These are phyloP conservation scores for Madurella mycetomatis DNA, from an alignment of 2,329 filamentous ascomycete species.

Conservation along the genomic window DNA sequence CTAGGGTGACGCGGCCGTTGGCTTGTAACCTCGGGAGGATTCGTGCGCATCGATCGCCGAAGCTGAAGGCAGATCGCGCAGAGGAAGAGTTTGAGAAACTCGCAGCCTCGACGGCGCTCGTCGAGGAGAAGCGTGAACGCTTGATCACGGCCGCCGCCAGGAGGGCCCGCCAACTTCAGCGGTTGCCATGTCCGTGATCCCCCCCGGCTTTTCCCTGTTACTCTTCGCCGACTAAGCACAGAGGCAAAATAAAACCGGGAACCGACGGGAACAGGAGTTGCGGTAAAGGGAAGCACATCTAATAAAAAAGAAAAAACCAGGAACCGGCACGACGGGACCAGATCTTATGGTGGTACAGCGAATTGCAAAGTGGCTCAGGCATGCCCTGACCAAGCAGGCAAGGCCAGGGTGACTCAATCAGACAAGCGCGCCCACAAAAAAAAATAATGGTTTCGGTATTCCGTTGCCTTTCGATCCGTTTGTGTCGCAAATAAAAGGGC, in stretches of 20 bases:
- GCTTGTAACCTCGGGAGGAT: conserved; percentile 11
- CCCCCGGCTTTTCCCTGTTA: not conserved
- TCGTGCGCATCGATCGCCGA: conserved; percentile 12
- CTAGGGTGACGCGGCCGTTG: conserved; percentile 1
- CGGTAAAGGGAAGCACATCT: conserved; percentile 1
- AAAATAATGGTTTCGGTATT: conserved; percentile 1
- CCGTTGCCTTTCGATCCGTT: not conserved
- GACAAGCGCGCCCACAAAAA: conserved; percentile 8
- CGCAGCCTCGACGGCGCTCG: conserved; percentile 17
- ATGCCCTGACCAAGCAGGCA: conserved; percentile 5
- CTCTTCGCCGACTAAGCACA: not conserved
- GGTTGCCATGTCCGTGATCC: conserved; percentile 4
- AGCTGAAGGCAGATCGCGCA: conserved; percentile 11
- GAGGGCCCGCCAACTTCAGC: conserved; percentile 5
- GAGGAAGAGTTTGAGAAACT: not conserved
- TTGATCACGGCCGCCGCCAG: conserved; percentile 12
- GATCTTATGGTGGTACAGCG: conserved; percentile 23
- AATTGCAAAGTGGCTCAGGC: conserved; percentile 20
- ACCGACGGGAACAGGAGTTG: conserved; percentile 10
- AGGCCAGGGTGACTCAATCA: conserved; percentile 12
- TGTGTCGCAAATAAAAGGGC: conserved; percentile 1
- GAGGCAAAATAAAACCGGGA: not conserved
- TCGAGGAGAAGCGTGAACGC: conserved; percentile 8
- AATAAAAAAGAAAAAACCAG: conserved; percentile 8
- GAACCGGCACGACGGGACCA: conserved; percentile 9